Conservation (phyloP, 2,329 filamentous ascomycete genomes). For the Fusarium heterosporum region DNA sequence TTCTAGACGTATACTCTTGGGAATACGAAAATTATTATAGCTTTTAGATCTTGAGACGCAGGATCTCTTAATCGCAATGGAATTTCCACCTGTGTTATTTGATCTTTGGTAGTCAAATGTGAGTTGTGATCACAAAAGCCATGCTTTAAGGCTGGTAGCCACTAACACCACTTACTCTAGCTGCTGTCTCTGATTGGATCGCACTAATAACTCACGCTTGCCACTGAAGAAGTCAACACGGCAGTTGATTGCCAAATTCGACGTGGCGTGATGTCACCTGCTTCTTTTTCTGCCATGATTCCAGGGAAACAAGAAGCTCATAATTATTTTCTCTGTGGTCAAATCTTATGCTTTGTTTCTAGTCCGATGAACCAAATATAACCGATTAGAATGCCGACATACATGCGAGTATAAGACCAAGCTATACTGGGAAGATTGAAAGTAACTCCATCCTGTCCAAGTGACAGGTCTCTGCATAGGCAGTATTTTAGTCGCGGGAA, state of each 20-base stretch:
- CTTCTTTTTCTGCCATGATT: background rate
- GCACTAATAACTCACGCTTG: constrained; percentile 21
- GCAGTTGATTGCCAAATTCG: constrained; percentile 5
- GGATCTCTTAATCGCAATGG: rapidly evolving
- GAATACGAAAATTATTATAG: rapidly evolving
- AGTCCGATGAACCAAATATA: too few species aligned
- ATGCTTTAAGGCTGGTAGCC: constrained; percentile 12
- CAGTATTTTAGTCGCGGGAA: too few species aligned
- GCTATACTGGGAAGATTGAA: too few species aligned
- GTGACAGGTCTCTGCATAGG: too few species aligned
- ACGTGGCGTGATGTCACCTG: background rate
- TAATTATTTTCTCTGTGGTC: too few species aligned
- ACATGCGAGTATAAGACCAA: too few species aligned
- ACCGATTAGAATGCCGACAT: too few species aligned
- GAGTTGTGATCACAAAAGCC: background rate
- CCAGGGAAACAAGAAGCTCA: too few species aligned
- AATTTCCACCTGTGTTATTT: background rate
- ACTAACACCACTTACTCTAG: constrained; percentile 1
- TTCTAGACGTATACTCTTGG: background rate
- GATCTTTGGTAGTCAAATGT: background rate
- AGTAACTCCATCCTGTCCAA: too few species aligned
- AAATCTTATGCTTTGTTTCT: too few species aligned
- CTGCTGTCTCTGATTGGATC: constrained; percentile 14
- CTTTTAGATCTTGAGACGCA: rapidly evolving
- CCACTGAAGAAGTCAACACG: constrained; percentile 5